Percentiles rank a stretch among this genome's conserved stretches.
phyloP scores from a whole-genome alignment of 2,329 filamentous ascomycete genomes.

The Alternaria infectoria region DNA sequence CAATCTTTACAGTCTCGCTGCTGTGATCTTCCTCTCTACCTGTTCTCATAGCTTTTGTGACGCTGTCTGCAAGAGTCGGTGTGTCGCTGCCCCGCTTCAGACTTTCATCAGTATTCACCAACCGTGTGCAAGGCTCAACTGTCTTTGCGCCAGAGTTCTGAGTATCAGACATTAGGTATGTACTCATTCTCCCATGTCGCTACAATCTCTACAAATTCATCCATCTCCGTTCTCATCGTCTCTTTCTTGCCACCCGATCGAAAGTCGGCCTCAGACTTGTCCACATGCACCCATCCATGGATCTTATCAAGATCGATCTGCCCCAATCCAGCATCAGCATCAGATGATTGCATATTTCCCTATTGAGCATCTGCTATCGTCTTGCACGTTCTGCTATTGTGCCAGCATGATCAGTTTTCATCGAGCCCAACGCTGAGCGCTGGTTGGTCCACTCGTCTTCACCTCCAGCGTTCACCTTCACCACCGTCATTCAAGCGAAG shows the following conservation, averaged over 20 bases:
- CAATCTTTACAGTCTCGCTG: slow-evolving; percentile 9
- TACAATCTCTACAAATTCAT: background rate
- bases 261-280: background rate
- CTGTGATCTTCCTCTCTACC: slow-evolving; percentile 3
- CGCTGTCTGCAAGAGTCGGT: slow-evolving; percentile 1
- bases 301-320: background rate
- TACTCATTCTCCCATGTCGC: background rate
- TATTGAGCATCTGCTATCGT: background rate
- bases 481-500: slow-evolving; percentile 11
- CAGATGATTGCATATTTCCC: background rate
- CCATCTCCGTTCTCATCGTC: background rate
- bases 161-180: slow-evolving; percentile 2
- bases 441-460: slow-evolving; percentile 1
- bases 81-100: slow-evolving; percentile 10
- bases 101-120: background rate
- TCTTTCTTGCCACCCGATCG: background rate
- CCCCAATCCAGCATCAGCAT: background rate
- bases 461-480: slow-evolving; percentile 21
- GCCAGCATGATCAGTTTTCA: background rate
- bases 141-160: background rate
- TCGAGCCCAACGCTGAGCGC: background rate
- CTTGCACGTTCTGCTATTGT: background rate
- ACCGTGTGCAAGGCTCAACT: background rate
- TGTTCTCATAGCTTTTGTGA: slow-evolving; percentile 3
- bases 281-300: background rate